These are phyloP conservation scores for Daphne laureola DNA, from an alignment of 441 rosid genomes.

Conservation along the genomic window DNA sequence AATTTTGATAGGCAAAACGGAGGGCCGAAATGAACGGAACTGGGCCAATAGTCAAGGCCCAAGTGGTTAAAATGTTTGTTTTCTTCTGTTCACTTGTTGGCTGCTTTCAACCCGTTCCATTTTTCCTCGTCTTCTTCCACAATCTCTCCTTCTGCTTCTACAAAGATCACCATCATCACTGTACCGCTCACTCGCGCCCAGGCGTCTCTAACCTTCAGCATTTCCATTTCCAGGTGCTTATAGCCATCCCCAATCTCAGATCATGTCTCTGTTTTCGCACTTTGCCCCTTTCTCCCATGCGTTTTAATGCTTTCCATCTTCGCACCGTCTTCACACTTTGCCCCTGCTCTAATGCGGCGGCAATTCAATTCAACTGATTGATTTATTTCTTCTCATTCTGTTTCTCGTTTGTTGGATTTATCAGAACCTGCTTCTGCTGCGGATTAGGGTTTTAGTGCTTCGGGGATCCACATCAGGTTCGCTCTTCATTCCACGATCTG, in stretches of 20 bases:
- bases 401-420: constrained; percentile 14
- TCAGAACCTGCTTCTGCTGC: constrained; percentile 3
- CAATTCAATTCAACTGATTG: not conserved
- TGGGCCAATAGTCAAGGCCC: not conserved
- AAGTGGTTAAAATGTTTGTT: not conserved
- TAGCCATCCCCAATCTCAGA: constrained; percentile 10
- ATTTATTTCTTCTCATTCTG: not conserved
- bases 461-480: constrained; percentile 22
- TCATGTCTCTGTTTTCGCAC: constrained; percentile 1
- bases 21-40: not conserved
- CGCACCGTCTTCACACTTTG: too few species aligned
- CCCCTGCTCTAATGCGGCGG: too few species aligned
- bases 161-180: constrained; percentile 16
- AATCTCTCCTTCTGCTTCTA: not conserved
- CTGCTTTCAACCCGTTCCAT: constrained; percentile 14
- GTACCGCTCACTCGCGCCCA: constrained; percentile 9
- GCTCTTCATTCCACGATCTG: constrained; percentile 15
- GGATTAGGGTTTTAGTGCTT: constrained; percentile 22
- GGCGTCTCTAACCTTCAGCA: constrained; percentile 8
- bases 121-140: constrained; percentile 2
- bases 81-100: constrained; percentile 15
- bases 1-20: too few species aligned
- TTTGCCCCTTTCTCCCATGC: too few species aligned
- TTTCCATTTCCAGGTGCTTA: constrained; percentile 19
- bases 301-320: too few species aligned